A percentile compares a stretch with the other conserved stretches of the same genome.
These are phyloP conservation scores for Phytophthora sojae DNA, from an alignment of 352 stramenopile genomes.

Conservation along the genomic window DNA sequence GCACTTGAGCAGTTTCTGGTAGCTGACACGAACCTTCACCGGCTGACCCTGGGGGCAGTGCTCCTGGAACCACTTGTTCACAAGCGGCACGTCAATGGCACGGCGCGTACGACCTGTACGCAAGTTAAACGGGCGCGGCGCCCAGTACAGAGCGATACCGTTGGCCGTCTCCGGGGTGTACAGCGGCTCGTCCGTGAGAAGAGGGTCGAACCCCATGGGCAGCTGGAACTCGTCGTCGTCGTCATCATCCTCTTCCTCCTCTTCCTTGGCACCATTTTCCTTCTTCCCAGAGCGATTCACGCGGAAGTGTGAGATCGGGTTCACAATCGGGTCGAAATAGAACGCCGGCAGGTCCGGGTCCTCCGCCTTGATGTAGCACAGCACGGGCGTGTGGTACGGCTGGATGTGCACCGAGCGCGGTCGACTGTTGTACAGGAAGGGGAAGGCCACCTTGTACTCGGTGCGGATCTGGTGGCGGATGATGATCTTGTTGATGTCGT, in stretches of 20 bases:
- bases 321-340: conserved; percentile 98
- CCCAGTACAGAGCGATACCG: conserved; percentile 99
- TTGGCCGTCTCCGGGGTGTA: conserved; percentile 96
- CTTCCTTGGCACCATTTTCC: conserved; percentile 32
- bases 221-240: conserved; percentile 91
- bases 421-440: conserved; percentile 99
- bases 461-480: conserved; percentile 98
- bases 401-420: conserved; percentile 95
- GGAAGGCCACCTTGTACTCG: conserved; percentile 99
- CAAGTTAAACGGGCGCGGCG: conserved; percentile 98
- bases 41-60: conserved; percentile 98
- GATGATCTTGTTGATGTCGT: conserved; percentile 99
- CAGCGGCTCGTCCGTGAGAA: conserved; percentile 94
- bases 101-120: conserved; percentile 95
- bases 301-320: conserved; percentile 97
- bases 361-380: conserved; percentile 98
- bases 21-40: conserved; percentile 99
- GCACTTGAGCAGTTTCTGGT: conserved; percentile 99
- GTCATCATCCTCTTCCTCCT: conserved; percentile 57
- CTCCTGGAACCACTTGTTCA: conserved; percentile 99
- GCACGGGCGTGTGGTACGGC: conserved; percentile 96
- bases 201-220: conserved; percentile 88
- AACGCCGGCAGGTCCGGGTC: conserved; percentile 96
- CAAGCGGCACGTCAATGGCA: conserved; percentile 97
- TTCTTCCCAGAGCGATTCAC: conserved; percentile 71